phyloP scores from a whole-genome alignment of 192 early-diverging fungal species.

The Podila verticillata region DNA sequence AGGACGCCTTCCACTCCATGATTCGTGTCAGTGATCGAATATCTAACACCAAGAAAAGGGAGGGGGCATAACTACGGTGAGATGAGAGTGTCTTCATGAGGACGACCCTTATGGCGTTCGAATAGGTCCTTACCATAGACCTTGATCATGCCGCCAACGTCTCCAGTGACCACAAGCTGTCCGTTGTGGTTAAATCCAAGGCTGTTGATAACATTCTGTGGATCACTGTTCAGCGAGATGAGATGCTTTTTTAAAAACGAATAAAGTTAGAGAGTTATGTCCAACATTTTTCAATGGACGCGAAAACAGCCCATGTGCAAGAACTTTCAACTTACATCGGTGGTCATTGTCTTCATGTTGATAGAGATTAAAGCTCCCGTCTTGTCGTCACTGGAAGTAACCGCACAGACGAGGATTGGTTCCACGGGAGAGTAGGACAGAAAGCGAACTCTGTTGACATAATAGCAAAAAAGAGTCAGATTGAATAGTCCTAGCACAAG shows the following conservation, averaged over 20 bases:
- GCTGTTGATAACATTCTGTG: slow-evolving; percentile 55
- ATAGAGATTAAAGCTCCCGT: slow-evolving; percentile 60
- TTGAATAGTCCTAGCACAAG: neutral
- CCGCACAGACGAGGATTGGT: slow-evolving; percentile 63
- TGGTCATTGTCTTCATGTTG: slow-evolving; percentile 64
- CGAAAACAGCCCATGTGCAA: too few species aligned
- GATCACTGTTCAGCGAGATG: slow-evolving; percentile 4
- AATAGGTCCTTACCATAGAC: slow-evolving; percentile 56
- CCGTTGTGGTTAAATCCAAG: slow-evolving; percentile 72
- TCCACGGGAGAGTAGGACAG: slow-evolving; percentile 64
- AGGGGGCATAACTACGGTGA: neutral
- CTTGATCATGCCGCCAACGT: slow-evolving; percentile 58
- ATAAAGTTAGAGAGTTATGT: neutral
- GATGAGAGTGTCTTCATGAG: neutral
- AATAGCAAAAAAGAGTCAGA: neutral
- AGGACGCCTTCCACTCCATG: slow-evolving; percentile 63
- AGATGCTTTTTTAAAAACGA: slow-evolving; percentile 21
- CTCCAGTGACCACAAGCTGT: slow-evolving; percentile 65
- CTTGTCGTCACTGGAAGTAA: slow-evolving; percentile 33
- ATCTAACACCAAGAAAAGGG: slow-evolving; percentile 43
- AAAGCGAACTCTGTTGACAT: slow-evolving; percentile 51
- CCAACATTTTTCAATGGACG: neutral
- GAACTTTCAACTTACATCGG: slow-evolving; percentile 52
- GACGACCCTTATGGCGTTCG: neutral
- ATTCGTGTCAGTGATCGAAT: slow-evolving; percentile 62